Conservation (phyloP, 2,329 filamentous ascomycete species). For the Alternaria sp. region DNA sequence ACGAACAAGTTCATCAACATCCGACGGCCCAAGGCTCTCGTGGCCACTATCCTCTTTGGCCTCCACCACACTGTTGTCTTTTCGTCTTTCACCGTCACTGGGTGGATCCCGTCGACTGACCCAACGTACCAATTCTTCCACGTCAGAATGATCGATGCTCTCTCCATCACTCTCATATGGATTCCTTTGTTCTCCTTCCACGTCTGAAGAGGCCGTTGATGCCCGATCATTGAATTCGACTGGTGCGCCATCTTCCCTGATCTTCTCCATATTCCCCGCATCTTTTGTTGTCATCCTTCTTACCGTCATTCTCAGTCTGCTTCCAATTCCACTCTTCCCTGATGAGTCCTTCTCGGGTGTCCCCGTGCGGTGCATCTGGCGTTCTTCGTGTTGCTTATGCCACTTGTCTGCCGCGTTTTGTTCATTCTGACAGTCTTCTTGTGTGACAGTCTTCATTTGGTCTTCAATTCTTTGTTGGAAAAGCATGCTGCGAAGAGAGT, state of each 20-base stretch:
- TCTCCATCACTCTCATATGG: slow-evolving; percentile 27
- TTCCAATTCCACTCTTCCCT: slow-evolving; percentile 30
- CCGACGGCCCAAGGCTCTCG: slow-evolving; percentile 42
- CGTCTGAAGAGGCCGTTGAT: slow-evolving; percentile 37
- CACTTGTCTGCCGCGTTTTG: slow-evolving; percentile 34
- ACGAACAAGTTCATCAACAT: slow-evolving; percentile 45
- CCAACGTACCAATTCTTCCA: slow-evolving; percentile 48
- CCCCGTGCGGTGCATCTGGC: slow-evolving; percentile 38
- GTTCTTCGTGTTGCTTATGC: slow-evolving; percentile 40
- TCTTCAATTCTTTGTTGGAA: slow-evolving; percentile 45
- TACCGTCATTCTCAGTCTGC: slow-evolving; percentile 37
- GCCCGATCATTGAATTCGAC: slow-evolving; percentile 30
- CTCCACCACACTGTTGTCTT: slow-evolving; percentile 4
- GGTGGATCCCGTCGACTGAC: slow-evolving; percentile 43
- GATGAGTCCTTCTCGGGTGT: slow-evolving; percentile 33
- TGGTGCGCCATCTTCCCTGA: slow-evolving; percentile 28
- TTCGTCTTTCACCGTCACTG: slow-evolving; percentile 37
- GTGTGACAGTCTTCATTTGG: slow-evolving; percentile 30
- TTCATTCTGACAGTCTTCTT: slow-evolving; percentile 32
- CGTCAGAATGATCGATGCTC: slow-evolving; percentile 43
- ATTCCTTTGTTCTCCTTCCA: slow-evolving; percentile 24
- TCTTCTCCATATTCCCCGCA: slow-evolving; percentile 32
- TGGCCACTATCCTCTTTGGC: slow-evolving; percentile 35
- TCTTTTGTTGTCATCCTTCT: slow-evolving; percentile 44
- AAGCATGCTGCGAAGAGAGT: slow-evolving; percentile 46